Base-by-base conservation (phyloP, 78 protist genomes). In the Anaeramoeba flamelloides region DNA sequence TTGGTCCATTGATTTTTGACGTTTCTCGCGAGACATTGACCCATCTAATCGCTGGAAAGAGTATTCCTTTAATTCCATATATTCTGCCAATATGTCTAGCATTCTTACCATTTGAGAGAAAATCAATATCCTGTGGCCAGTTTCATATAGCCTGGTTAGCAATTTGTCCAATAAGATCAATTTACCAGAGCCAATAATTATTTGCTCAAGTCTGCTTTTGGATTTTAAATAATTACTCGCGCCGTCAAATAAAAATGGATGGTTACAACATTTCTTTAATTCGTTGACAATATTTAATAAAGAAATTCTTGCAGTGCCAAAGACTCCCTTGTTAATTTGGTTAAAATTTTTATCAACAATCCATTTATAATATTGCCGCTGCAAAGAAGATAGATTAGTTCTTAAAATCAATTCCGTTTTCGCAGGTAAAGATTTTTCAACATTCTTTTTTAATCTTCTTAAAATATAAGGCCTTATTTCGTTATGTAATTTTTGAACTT, bases 81-180 rank as follows among this genome's bases (percentile, higher is more conserved):
- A 95, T 77, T 95, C 99, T 34, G 93, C 95, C 33, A 97, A 36
- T 65, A 97, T 92, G 83, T 97, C 97, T 81, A 97, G 82, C 92
- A 93, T 90, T 41, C 92, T 78, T 39, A 86, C 91, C 91, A 80
- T 80, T 76, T 80, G 82, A 36, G 78, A 76, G 17, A 53, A 53
- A 26, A 53, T 53, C 17, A 53, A 53, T 17, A 53, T 17, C 17
- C 69, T 53, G 8, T 17, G 8, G 8, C 69, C 69, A 53, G 34
- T 53, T 53, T 53, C 69, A 8, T 53, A 26, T 8, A 53, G 69
- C 17, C 17, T 53, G 8, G 69, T 26, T 53, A 53, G 69, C 34
- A 53, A 17, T 53, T 53, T 53, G 69, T 53, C 69, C 8, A 53
- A 17, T 26, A 53, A 17, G 17, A 53, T 53, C 34, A 53, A 53